Evolutionary conservation across 768 basidiomycete genomes (phyloP).

Genomic region (Psilocybe subaeruginosa): DNA sequence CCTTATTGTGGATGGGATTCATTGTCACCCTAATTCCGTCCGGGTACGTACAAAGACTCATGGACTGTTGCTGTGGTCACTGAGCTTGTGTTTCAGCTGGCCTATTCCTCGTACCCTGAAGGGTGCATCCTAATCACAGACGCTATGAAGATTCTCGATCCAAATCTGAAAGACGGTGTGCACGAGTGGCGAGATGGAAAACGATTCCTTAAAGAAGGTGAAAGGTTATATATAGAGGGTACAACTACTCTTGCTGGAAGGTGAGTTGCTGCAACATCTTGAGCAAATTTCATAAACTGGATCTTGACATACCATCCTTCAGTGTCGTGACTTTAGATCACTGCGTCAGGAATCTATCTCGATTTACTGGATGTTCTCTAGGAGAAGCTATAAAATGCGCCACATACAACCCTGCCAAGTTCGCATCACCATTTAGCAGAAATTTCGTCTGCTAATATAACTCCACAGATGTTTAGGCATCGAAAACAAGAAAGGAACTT

Average conservation of each 20-base stretch:
- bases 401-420: slow-evolving; percentile 85
- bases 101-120: slow-evolving; percentile 81
- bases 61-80: not conserved
- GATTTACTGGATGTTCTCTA: slow-evolving; percentile 83
- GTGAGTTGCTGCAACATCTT: slow-evolving; percentile 36
- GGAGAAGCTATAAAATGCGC: slow-evolving; percentile 86
- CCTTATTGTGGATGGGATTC: slow-evolving; percentile 89
- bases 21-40: slow-evolving; percentile 90
- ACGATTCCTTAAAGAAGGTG: slow-evolving; percentile 79
- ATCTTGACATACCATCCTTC: slow-evolving; percentile 1
- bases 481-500: slow-evolving; percentile 77
- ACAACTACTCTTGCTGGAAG: slow-evolving; percentile 90
- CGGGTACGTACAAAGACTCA: slow-evolving; percentile 51
- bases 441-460: not conserved
- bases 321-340: slow-evolving; percentile 84
- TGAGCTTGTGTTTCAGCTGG: slow-evolving; percentile 52
- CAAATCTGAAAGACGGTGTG: slow-evolving; percentile 78
- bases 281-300: not conserved
- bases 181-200: slow-evolving; percentile 90
- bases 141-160: slow-evolving; percentile 88
- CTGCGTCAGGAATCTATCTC: slow-evolving; percentile 83
- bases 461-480: slow-evolving; percentile 70
- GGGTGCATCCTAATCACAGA: slow-evolving; percentile 91
- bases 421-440: slow-evolving; percentile 21
- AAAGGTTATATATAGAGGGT: slow-evolving; percentile 80